Evolutionary conservation across 164 flowering plant species (phyloP).

Genomic region (Vitis rupestris): DNA sequence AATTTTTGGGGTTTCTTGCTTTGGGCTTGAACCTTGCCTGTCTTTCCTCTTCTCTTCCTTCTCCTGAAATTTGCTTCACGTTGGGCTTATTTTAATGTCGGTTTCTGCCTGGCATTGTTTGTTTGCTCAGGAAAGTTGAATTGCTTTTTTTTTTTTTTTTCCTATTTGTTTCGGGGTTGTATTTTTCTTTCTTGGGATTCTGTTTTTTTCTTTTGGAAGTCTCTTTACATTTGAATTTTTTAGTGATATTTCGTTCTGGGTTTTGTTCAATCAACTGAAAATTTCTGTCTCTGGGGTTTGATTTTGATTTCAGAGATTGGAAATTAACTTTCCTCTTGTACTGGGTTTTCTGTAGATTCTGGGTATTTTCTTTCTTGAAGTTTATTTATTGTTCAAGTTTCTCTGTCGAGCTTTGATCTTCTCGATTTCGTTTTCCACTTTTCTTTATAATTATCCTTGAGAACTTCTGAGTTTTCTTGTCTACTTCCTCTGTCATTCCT

Average conservation of each 20-base stretch:
- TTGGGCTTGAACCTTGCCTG: not conserved
- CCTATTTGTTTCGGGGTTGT: not conserved
- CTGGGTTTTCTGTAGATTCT: not conserved
- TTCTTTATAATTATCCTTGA: constrained; percentile 5
- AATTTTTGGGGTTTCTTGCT: constrained; percentile 6
- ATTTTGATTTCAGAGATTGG: not conserved
- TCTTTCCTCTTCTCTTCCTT: constrained; percentile 9
- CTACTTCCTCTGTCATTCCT: not conserved
- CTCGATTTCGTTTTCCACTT: constrained; percentile 1
- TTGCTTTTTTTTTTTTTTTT: constrained; percentile 14
- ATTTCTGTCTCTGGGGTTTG: not conserved
- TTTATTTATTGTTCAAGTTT: not conserved
- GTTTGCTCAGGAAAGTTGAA: constrained; percentile 22
- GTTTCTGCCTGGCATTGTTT: constrained; percentile 23
- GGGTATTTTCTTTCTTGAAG: not conserved
- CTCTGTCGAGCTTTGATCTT: not conserved
- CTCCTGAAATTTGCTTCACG: constrained; percentile 7
- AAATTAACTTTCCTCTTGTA: not conserved
- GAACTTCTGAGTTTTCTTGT: not conserved
- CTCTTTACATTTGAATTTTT: constrained; percentile 6
- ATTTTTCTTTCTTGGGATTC: constrained; percentile 7
- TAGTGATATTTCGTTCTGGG: constrained; percentile 12
- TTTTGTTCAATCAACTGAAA: constrained; percentile 9
- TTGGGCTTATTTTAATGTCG: constrained; percentile 6
- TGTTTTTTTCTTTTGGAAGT: not conserved